A percentile compares a stretch with the other conserved stretches of the same genome.
These are phyloP conservation scores for Fagopyrum homotropicum DNA, from an alignment of 148 eudicot species.

Conservation along the genomic window DNA sequence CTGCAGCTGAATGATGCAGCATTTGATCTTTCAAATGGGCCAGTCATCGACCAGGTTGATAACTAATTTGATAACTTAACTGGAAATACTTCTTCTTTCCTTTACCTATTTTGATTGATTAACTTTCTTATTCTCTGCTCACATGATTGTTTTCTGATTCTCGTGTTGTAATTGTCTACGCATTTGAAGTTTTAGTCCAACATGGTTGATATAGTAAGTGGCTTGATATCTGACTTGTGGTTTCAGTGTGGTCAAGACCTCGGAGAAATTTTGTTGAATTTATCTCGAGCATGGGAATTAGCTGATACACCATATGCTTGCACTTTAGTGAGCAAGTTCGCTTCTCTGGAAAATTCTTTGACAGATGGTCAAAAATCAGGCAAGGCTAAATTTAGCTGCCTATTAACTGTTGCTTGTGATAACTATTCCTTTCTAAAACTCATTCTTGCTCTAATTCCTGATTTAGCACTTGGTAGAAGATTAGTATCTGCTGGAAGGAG, in stretches of 20 bases:
- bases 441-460: constrained; percentile 14
- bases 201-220: not conserved
- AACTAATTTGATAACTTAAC: not conserved
- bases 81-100: too few relatives aligned
- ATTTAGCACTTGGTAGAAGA: constrained; percentile 80
- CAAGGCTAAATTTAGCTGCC: constrained; percentile 19
- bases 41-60: constrained; percentile 78
- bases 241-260: constrained; percentile 84
- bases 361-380: constrained; percentile 59
- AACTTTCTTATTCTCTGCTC: not conserved
- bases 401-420: not conserved
- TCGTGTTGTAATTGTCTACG: too few relatives aligned
- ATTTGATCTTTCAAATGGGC: constrained; percentile 90
- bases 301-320: constrained; percentile 76
- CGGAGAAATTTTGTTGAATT: constrained; percentile 64
- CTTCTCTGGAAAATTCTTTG: constrained; percentile 40
- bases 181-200: not conserved
- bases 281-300: constrained; percentile 84
- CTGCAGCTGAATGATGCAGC: constrained; percentile 96
- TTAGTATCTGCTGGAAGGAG: constrained; percentile 83
- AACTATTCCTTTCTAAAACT: not conserved
- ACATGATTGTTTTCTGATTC: not conserved
- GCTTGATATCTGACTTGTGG: not conserved
- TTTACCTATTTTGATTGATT: not conserved
- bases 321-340: constrained; percentile 54